A percentile compares a stretch with the other conserved stretches of the same genome.
These are phyloP conservation scores for Rhodotorula graminis DNA, from an alignment of 768 basidiomycete species.

Conservation along the genomic window DNA sequence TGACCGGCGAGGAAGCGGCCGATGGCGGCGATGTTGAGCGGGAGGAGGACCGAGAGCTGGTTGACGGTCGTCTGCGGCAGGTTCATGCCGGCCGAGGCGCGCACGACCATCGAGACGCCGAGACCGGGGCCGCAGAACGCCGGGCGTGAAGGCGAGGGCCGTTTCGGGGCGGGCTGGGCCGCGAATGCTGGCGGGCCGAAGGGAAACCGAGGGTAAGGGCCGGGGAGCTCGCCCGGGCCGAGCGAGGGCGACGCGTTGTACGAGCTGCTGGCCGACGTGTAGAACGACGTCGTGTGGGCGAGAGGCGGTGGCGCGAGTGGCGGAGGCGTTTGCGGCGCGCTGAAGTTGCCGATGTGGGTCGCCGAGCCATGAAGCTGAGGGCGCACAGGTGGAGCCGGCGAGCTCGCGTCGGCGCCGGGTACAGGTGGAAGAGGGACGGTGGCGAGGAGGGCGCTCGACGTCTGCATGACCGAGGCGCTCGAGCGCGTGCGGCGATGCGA, in stretches of 20 bases:
- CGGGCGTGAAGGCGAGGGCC: neutral
- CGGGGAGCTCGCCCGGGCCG: no score
- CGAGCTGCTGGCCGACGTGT: slow-evolving; percentile 4
- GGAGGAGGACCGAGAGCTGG: slow-evolving; percentile 29
- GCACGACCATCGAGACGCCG: slow-evolving; percentile 19
- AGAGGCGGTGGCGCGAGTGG: neutral
- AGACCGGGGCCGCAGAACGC: slow-evolving; percentile 12
- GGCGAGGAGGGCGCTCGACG: neutral
- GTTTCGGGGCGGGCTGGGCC: neutral
- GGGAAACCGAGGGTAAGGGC: neutral
- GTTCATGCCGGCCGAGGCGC: slow-evolving; percentile 23
- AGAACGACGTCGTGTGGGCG: neutral
- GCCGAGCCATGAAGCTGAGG: neutral
- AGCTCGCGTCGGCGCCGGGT: neutral
- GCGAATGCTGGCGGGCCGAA: no score
- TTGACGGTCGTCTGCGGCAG: slow-evolving; percentile 26
- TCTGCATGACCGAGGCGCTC: slow-evolving; percentile 6
- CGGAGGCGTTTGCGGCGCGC: neutral
- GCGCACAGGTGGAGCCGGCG: neutral
- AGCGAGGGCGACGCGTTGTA: neutral
- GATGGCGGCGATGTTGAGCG: slow-evolving; percentile 25
- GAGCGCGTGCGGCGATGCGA: slow-evolving; percentile 30
- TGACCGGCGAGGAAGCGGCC: slow-evolving; percentile 29
- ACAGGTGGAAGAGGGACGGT: slow-evolving; percentile 10
- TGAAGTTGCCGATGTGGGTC: slow-evolving; percentile 1